phyloP scores from a whole-genome alignment of 805 yeast species.

The Alloascoidea africana region DNA sequence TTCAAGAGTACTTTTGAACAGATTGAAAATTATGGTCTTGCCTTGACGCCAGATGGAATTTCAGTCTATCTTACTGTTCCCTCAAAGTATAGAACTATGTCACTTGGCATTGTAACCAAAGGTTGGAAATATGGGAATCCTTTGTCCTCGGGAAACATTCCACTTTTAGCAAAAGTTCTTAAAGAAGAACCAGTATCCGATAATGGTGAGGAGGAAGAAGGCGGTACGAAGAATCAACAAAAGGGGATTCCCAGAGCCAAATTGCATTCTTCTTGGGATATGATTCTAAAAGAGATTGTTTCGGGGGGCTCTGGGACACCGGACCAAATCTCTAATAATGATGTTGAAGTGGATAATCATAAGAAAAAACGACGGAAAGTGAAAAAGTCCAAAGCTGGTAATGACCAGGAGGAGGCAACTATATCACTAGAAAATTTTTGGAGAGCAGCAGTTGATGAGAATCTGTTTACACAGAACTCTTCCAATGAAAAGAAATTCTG shows the following conservation, averaged over 20 bases:
- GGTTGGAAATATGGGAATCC: constrained; percentile 70
- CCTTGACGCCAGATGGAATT: constrained; percentile 65
- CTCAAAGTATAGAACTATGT: constrained; percentile 6
- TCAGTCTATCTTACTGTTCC: constrained; percentile 52
- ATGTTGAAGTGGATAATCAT: constrained; percentile 13
- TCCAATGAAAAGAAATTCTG: constrained; percentile 78
- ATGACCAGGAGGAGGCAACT: constrained; percentile 13
- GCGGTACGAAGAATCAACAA: constrained; percentile 22
- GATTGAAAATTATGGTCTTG: constrained; percentile 32
- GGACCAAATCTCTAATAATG: constrained; percentile 6
- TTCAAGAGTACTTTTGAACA: constrained; percentile 15
- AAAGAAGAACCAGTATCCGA: constrained; percentile 21
- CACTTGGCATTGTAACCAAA: constrained; percentile 5
- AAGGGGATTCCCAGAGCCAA: constrained; percentile 63
- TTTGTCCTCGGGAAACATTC: constrained; percentile 51
- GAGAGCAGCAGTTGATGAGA: constrained; percentile 66
- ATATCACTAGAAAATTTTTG: constrained; percentile 53
- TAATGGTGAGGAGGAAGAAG: constrained; percentile 18
- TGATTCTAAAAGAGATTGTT: constrained; percentile 31
- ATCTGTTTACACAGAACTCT: constrained; percentile 58
- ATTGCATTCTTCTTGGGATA: constrained; percentile 64
- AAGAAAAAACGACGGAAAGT: constrained; percentile 24
- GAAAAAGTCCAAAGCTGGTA: constrained; percentile 10
- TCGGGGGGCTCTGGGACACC: constrained; percentile 5
- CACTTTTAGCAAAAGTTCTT: constrained; percentile 43